Conservation (phyloP, 139 green algal species). For the Yamagishiella unicocca region DNA sequence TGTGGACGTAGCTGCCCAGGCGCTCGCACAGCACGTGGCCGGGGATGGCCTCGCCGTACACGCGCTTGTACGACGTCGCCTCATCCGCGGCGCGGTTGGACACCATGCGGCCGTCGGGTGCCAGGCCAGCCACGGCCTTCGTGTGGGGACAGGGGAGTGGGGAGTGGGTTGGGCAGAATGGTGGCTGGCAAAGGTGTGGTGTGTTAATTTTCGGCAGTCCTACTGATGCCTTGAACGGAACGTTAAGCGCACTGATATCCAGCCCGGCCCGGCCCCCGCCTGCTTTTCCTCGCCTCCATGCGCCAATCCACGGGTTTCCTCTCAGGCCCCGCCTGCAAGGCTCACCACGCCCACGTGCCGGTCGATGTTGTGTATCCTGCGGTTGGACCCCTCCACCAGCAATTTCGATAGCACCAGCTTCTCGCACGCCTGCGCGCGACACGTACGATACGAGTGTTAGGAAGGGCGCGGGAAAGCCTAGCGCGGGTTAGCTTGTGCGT, state of each 20-base stretch:
- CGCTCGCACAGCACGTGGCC: conserved; percentile 92
- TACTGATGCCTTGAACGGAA: too few relatives aligned
- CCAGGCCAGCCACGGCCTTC: conserved; percentile 79
- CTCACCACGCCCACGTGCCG: conserved; percentile 90
- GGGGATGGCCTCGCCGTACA: conserved; percentile 96
- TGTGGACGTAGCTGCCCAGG: conserved; percentile 92
- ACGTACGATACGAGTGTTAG: not conserved
- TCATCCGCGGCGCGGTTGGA: conserved; percentile 89
- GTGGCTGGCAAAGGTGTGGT: too few relatives aligned
- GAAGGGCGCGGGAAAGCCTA: too few relatives aligned
- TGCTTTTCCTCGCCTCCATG: too few relatives aligned
- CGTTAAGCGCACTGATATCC: too few relatives aligned
- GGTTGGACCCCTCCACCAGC: conserved; percentile 92
- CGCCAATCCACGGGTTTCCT: too few relatives aligned
- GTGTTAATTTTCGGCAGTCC: too few relatives aligned
- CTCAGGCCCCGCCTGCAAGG: too few relatives aligned
- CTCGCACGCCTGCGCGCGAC: conserved; percentile 83
- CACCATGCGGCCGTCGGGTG: conserved; percentile 88
- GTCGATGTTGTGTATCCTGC: conserved; percentile 89
- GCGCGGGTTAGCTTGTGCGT: too few relatives aligned
- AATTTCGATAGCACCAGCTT: conserved; percentile 98
- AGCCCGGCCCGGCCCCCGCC: too few relatives aligned
- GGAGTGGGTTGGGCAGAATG: not conserved
- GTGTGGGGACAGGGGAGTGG: not conserved
- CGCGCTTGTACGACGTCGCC: conserved; percentile 81